Base-by-base conservation (phyloP, 306 rosid species). In the Rosa rugosa region DNA sequence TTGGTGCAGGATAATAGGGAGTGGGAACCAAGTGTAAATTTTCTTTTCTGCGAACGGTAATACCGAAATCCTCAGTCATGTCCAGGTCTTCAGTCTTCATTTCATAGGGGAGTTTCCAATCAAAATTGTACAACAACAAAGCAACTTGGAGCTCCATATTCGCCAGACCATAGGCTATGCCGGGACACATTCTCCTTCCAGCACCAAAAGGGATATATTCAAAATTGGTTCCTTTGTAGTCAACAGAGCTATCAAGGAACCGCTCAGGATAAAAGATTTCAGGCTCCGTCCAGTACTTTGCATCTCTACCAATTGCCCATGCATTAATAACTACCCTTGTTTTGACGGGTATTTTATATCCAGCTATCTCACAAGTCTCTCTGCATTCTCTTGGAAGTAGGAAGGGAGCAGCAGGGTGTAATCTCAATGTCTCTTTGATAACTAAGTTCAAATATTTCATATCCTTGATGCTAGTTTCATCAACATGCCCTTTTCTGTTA, bases 351-450 rank as follows among this genome's bases (percentile, higher is more conserved):
- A 38, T 66, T 66, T 66, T 23, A 38, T 38, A 66, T 66, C 71
- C 71, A 17, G 5, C 27, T 36, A 66, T 66, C 71, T 38, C 82
- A 77, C 78, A 80, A 16, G 67, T 82, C 82, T 14, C 31, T 27
- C 62, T 25, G 11, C 82, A 79, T 77, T 82, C 73, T 20, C 88
- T 85, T 53, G 88, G 86, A 63, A 85, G 78, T 62, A 85, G 69
- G 5, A 82, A 69, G 25, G 86, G 84, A 73, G 11, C 62, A 22
- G 86, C 46, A 73, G 80, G 16, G 79, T 85, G 31, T 27, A 27
- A 27, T 27, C 86, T 80, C 49, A 82, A 6, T 7, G 86, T 80
- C 72, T 85, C 88, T 64, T 77, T 85, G 11, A 83, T 75, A 5
- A 86, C 66, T 0, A 4, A 31, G 27, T 83, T 77, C 5, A 88